Evolutionary conservation across 129 eudicot species (phyloP), one percentile per base, ranked within the genome.

Genomic region (Tanacetum coccineum): DNA sequence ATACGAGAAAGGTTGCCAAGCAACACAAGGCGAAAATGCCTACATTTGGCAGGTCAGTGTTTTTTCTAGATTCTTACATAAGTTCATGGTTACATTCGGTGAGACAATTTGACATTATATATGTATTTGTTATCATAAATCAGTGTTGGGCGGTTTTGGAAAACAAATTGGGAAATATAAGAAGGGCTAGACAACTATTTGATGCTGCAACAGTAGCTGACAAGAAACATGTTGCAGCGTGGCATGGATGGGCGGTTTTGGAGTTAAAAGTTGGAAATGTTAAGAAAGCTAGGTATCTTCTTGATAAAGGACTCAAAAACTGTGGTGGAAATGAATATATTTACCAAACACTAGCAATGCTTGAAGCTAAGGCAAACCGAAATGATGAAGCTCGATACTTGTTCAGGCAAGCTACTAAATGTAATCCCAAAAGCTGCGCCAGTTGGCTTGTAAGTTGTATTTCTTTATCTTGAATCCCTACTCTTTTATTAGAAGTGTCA

Each of bases 181-280:
- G 95, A 77, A 86, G 82, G 70, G 96, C 99, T 19, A 76, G 96
- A 65, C 95, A 88, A 53, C 54, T 93, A 48, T 93, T 93, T 72
- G 98, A 93, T 82, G 98, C 99, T 42, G 92, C 99, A 76, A 93
- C 99, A 25, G 99, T 93, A 77, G 99, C 99, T 50, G 95, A 93
- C 64, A 93, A 84, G 82, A 93, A 69, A 79, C 99, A 93, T 72
- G 67, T 86, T 64, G 99, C 90, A 54, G 99, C 96, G 17, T 93
- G 99, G 99, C 99, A 93, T 79, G 99, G 99, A 79, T 93, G 99
- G 99, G 99, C 96, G 3, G 84, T 89, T 5, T 76, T 93, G 85
- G 99, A 93, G 73, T 79, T 89, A 22, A 86, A 89, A 67, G 86
- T 81, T 20, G 96, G 96, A 47, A 93, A 93, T 61, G 80, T 86